Evolutionary conservation across 441 rosid genomes (phyloP), one percentile per base, ranked within the genome.

Genomic region (Populus hybrid): DNA sequence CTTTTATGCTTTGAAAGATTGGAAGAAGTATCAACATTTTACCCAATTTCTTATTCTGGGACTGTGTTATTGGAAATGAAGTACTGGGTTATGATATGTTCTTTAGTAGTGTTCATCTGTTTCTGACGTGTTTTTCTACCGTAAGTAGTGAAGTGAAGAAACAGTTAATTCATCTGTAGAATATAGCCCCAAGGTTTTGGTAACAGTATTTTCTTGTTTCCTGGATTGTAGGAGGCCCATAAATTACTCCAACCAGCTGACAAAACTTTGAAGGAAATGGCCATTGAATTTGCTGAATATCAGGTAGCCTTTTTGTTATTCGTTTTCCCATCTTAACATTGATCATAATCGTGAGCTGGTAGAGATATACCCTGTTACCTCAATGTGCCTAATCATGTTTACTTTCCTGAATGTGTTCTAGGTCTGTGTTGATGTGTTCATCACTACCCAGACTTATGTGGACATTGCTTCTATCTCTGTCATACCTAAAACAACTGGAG

Each of bases 401-500:
- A 4, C 68, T 57, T 65, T 65, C n/a, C 65, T 76, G 72, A 40
- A 72, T 24, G 46, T 73, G 64, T 75, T 73, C 32, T 89, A 94
- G 98, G 98, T 94, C 66, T 91, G 97, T 67, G 92, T 93, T 74
- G 98, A 94, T 78, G 70, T 93, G 75, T 94, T 94, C 75, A 77
- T 93, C 69, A 93, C 97, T 63, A 78, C 92, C 79, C 96, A 93
- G 85, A 87, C 87, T 66, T 94, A 93, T 72, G 86, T 88, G 67
- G 98, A 94, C 82, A 86, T 91, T 80, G 93, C 96, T 67, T 94
- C 98, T 65, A 87, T 93, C 73, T 88, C 96, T 68, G 95, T 89
- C 83, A 88, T 94, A 79, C 95, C 98, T 26, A 89, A 80, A 85
- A 93, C 91, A 70, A 91, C 97, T 38, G 98, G 98, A 80, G 98